Base-by-base conservation (phyloP, 192 early-diverging fungal species). In the Coemansia sp. region DNA sequence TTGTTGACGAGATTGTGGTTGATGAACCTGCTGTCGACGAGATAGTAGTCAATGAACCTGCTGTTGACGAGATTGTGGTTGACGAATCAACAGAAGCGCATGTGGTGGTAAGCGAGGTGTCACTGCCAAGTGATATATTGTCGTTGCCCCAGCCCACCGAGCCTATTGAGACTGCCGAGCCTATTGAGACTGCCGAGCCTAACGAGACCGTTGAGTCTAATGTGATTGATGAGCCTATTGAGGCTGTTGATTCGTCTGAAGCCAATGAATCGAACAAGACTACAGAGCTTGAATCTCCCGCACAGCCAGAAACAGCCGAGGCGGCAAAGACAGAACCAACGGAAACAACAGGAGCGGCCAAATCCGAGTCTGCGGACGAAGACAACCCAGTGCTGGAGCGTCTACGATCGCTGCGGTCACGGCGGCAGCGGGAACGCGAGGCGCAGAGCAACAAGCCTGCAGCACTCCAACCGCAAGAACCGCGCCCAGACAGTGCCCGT, bases 331-430 rank as follows among this genome's bases (percentile, higher is more conserved):
- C 12, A 22, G 29, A 23, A 1, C 22, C 19, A 1, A 24, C 26
- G 16, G 26, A 54, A 23, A 22, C 52, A 29, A 16, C 53, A 29
- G 53, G 26, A 23, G 12, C 51, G 9, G 9, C 32, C 32, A 35
- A 35, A 7, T 35, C 32, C 32, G 32, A 35, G 32, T 35, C 37
- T 13, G 2, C 47, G 29, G 47, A 23, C 16, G 59, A 50, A 2
- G 29, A 54, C 22, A 24, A 54, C 26, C 63, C 74, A 0, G 60
- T 55, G 1, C 39, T 61, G 13, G 64, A 59, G 37, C 74, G 74
- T 3, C 59, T 75, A 1, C 68, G 68, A 18, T 70, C 74, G 12
- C 60, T 78, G 27, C 62, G 69, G 2, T 58, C 75, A 2, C 65
- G 75, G 5, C 52, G 66, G 1, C 66, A 65, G 22, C 64, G 51